A percentile compares a stretch with the other conserved stretches of the same genome.
Evolutionary conservation across 257 asterid genomes (phyloP).

Genomic region (Solanum ahanhuiri): DNA sequence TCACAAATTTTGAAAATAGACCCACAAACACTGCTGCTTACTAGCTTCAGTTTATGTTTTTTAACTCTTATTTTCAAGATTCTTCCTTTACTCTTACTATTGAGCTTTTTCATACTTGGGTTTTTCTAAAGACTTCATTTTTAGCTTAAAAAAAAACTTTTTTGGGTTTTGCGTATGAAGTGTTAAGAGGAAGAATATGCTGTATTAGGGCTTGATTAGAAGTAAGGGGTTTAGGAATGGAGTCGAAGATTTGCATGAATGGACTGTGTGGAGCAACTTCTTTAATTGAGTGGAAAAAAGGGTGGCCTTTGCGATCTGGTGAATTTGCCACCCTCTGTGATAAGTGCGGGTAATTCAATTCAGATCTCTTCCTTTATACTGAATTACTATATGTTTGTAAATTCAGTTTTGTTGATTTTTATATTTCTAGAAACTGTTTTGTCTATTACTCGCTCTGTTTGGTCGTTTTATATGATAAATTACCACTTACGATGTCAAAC

Average conservation of each 20-base stretch:
- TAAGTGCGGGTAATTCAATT: slow-evolving; percentile 54
- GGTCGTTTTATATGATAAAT: neutral
- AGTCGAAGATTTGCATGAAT: slow-evolving; percentile 59
- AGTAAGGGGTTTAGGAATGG: neutral
- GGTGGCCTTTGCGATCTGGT: slow-evolving; percentile 82
- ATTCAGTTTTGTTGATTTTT: neutral
- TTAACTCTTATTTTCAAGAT: slow-evolving; percentile 19
- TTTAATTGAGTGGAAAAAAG: slow-evolving; percentile 43
- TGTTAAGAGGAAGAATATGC: slow-evolving; percentile 8
- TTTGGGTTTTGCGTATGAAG: neutral
- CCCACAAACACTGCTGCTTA: neutral
- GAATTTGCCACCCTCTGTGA: slow-evolving; percentile 64
- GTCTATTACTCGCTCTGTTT: neutral
- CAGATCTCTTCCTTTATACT: neutral
- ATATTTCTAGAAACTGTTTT: neutral
- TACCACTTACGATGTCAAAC: neutral
- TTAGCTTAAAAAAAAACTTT: neutral
- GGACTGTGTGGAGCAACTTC: slow-evolving; percentile 37
- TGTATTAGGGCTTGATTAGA: neutral
- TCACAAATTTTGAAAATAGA: neutral
- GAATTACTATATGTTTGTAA: neutral
- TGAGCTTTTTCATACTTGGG: neutral
- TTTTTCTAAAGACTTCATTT: neutral
- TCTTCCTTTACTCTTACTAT: neutral
- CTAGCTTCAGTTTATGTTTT: slow-evolving; percentile 6